Evolutionary conservation across 306 rosid species (phyloP), one percentile per base, ranked within the genome.

Genomic region (Corylus heterophylla): DNA sequence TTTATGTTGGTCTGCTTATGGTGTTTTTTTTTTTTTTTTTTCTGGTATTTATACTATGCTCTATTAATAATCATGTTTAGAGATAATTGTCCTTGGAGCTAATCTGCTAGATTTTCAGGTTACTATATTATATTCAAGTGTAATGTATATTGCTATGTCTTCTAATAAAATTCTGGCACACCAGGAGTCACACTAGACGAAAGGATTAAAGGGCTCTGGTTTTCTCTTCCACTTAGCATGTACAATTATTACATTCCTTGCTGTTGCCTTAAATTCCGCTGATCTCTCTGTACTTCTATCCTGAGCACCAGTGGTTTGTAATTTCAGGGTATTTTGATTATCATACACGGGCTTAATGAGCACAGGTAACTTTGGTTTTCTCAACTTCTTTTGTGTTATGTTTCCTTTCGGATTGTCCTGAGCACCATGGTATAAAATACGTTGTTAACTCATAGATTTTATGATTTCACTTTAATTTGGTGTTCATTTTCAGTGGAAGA

Each of bases 331-430:
- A 91, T 96, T 86, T 77, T 96, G 79, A 70, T 93, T 73, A 88
- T 96, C 87, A 89, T 96, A 67, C 99, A 96, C 7, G 99, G 99
- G 83, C 97, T 96, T 59, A 96, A 96, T 85, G 99, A 96, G 81
- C 99, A 96, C 85, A 81, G 98, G 98, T 94, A 82, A 83, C 82
- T 73, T 31, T 79, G 50, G 58, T 59, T 73, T 64, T 3, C 10
- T 51, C 29, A 14, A 17, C 0, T 22, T 74, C 11, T 78, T 62
- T 22, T 8, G 42, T 45, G 44, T 50, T 73, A 27, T 35, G 2
- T 8, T 18, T 48, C 82, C 31, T 1, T 7, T 73, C 4, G n/a
- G 14, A 50, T 31, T 31, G 2, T 31, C 35, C 35, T 31, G 35
- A 31, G 35, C 35, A 31, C 35, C 35, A 37, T 67, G 16, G 50